Evolutionary conservation across 805 yeast species (phyloP).

Genomic region (Yamadazyma endophytica): DNA sequence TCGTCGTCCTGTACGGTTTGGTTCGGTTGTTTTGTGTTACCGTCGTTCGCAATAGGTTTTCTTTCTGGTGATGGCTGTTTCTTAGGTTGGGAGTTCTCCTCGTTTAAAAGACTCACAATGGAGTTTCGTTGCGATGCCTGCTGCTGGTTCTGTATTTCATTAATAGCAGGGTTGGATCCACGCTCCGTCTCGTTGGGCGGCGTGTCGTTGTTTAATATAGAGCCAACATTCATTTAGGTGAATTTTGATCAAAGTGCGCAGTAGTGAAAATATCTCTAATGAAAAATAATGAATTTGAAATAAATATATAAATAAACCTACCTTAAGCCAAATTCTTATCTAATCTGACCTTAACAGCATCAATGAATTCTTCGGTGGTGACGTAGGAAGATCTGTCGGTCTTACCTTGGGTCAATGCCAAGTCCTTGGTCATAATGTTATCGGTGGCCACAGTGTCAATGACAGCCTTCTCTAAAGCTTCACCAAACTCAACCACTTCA

Average conservation of each 20-base stretch:
- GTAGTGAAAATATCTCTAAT: conserved; percentile 1
- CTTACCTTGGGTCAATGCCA: conserved; percentile 85
- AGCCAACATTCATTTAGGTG: conserved; percentile 38
- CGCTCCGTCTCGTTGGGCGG: conserved; percentile 5
- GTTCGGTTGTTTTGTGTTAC: background rate
- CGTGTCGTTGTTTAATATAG: conserved; percentile 31
- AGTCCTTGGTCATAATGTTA: conserved; percentile 92
- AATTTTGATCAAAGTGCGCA: background rate
- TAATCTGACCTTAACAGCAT: conserved; percentile 71
- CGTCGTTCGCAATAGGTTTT: background rate
- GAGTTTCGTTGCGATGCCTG: conserved; percentile 5
- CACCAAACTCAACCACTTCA: conserved; percentile 77
- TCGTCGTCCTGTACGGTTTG: conserved; percentile 14
- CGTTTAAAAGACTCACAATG: conserved; percentile 7
- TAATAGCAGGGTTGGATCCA: conserved; percentile 1
- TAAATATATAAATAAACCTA: too few relatives aligned
- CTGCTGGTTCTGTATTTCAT: conserved; percentile 2
- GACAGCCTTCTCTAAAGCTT: conserved; percentile 75
- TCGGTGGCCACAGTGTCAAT: conserved; percentile 80
- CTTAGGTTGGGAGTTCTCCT: conserved; percentile 1
- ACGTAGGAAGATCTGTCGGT: conserved; percentile 80
- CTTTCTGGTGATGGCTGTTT: conserved; percentile 2
- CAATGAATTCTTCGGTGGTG: conserved; percentile 87
- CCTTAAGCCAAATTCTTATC: conserved; percentile 23
- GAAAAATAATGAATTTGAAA: too few relatives aligned